Percentiles rank a stretch among this genome's conserved stretches.
Evolutionary conservation across 2,329 filamentous ascomycete genomes (phyloP).

Genomic region (Trichocomaceae sp.): DNA sequence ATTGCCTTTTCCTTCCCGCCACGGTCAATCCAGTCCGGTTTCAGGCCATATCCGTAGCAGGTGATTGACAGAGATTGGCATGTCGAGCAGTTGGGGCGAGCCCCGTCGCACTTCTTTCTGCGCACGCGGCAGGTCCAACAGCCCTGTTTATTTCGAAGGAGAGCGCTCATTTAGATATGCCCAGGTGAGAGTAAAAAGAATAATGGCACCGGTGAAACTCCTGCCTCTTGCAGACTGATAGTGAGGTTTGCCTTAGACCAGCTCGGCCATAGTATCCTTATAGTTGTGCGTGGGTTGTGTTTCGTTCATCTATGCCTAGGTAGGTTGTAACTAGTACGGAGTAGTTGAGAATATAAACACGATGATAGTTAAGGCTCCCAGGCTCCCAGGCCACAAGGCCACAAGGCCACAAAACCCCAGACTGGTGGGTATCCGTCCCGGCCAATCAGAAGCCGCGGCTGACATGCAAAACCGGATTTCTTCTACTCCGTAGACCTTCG

Average conservation of each 20-base stretch:
- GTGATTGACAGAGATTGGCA: not conserved
- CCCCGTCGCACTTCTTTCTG: slow-evolving; percentile 5
- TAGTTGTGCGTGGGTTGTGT: too few species aligned
- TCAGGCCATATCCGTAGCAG: not conserved
- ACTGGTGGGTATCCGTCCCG: not conserved
- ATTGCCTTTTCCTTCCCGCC: slow-evolving; percentile 1
- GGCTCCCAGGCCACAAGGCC: not conserved
- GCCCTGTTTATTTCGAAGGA: not conserved
- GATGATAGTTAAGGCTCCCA: not conserved
- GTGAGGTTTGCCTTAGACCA: too few species aligned
- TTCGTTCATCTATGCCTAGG: too few species aligned
- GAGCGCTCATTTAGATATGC: not conserved
- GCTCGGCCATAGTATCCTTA: too few species aligned
- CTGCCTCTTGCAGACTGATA: too few species aligned
- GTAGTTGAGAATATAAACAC: too few species aligned
- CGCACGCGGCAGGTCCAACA: slow-evolving; percentile 8
- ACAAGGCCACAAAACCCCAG: not conserved
- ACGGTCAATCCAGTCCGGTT: slow-evolving; percentile 5
- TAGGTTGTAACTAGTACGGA: too few species aligned
- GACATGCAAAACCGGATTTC: not conserved
- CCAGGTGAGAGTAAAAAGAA: too few species aligned
- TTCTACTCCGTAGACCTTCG: not conserved
- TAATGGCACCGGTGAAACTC: too few species aligned
- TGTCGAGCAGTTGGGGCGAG: not conserved
- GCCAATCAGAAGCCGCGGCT: not conserved